These are phyloP conservation scores for Claviceps capensis DNA, from an alignment of 2,329 filamentous ascomycete genomes.

Conservation along the genomic window DNA sequence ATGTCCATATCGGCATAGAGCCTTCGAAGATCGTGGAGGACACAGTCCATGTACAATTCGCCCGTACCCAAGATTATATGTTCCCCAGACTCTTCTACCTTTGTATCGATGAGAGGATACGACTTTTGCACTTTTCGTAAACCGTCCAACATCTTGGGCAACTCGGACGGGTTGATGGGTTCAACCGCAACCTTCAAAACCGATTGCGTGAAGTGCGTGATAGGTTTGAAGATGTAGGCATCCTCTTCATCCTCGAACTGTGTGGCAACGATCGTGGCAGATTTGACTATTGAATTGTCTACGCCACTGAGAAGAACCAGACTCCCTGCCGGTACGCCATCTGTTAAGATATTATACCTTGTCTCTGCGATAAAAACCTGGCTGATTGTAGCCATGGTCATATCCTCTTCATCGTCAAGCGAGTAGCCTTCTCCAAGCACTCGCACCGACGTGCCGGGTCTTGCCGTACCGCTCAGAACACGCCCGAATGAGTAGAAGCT, in stretches of 20 bases:
- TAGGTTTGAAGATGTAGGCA: slow-evolving; percentile 85
- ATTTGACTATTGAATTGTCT: slow-evolving; percentile 97
- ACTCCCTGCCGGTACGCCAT: slow-evolving; percentile 86
- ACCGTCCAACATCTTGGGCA: slow-evolving; percentile 97
- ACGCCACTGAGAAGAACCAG: slow-evolving; percentile 85
- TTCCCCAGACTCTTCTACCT: slow-evolving; percentile 95
- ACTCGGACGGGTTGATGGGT: slow-evolving; percentile 92
- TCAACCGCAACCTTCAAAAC: slow-evolving; percentile 97
- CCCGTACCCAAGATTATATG: slow-evolving; percentile 91
- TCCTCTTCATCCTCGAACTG: slow-evolving; percentile 78
- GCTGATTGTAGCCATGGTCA: slow-evolving; percentile 72
- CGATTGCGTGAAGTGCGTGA: slow-evolving; percentile 91
- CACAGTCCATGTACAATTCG: slow-evolving; percentile 99
- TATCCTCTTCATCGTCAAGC: slow-evolving; percentile 94
- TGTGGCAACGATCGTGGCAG: slow-evolving; percentile 74
- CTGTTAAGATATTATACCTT: slow-evolving; percentile 81
- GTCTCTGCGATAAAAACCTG: slow-evolving; percentile 87
- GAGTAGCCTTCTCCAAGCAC: slow-evolving; percentile 94
- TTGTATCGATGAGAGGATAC: slow-evolving; percentile 88
- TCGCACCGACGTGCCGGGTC: slow-evolving; percentile 68
- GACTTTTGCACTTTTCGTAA: slow-evolving; percentile 95
- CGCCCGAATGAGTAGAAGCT: slow-evolving; percentile 81
- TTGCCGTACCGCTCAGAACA: slow-evolving; percentile 83
- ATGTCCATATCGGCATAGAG: slow-evolving; percentile 99
- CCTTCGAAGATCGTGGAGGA: slow-evolving; percentile 81